Percentiles rank a stretch among this genome's conserved stretches.
Evolutionary conservation across 805 yeast genomes (phyloP).

Genomic region (Wickerhamiella qilinensis): DNA sequence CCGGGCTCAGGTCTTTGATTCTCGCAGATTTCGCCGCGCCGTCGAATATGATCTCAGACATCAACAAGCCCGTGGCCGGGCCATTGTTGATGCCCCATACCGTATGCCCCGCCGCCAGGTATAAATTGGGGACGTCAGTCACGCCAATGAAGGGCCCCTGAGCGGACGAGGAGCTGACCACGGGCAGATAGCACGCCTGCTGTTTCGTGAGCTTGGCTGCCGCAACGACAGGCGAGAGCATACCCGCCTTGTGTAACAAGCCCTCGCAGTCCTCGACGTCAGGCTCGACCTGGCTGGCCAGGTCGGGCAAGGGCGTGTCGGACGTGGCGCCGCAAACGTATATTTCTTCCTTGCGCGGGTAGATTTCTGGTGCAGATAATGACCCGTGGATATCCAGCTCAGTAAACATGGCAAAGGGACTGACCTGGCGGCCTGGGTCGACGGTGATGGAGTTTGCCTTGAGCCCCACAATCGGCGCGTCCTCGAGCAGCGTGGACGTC

Average conservation of each 20-base stretch:
- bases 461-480: constrained; percentile 85
- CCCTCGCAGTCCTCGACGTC: constrained; percentile 79
- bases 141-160: constrained; percentile 92
- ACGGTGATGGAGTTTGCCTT: constrained; percentile 92
- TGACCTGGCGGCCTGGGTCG: constrained; percentile 64
- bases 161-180: constrained; percentile 78
- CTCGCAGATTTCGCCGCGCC: constrained; percentile 27
- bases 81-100: constrained; percentile 99
- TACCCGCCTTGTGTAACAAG: constrained; percentile 64
- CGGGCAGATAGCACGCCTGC: constrained; percentile 94
- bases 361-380: constrained; percentile 82
- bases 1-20: background rate
- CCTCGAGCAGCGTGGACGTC: constrained; percentile 82
- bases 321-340: constrained; percentile 96
- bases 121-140: constrained; percentile 68
- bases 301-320: constrained; percentile 77
- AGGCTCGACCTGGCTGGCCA: constrained; percentile 85
- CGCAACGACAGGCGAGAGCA: constrained; percentile 49
- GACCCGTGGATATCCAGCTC: constrained; percentile 59
- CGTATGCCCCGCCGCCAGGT: constrained; percentile 82
- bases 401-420: constrained; percentile 88
- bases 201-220: constrained; percentile 62
- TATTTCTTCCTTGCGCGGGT: constrained; percentile 89
- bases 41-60: constrained; percentile 75
- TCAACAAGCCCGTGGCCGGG: constrained; percentile 87